Base-by-base conservation (phyloP, 345 rosid genomes). In the Gossypium raimondii region DNA sequence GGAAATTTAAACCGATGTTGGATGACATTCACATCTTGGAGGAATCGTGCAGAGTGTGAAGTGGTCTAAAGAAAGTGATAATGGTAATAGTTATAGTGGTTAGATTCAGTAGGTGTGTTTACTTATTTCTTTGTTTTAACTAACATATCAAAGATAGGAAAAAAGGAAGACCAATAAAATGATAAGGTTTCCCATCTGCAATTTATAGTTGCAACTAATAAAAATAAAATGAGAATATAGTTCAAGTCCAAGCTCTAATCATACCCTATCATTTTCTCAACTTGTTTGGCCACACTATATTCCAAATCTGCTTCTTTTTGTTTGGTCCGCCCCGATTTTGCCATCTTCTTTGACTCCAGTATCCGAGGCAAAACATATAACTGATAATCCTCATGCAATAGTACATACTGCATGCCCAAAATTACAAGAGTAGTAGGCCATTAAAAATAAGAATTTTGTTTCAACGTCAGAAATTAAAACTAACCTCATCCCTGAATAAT, bases 241-340 rank as follows among this genome's bases (percentile, higher is more conserved):
- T 27, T 50, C 45, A 68, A 12, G 9, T 52, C 61, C 60, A 17
- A 11, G 10, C 17, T 52, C 29, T 72, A 52, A 58, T 61, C 73
- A 71, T 85, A 91, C 97, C 96, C 88, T 83, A 95, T 87, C 99
- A 95, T 95, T 86, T 90, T 93, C 88, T 93, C 97, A 77, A 95
- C 99, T 84, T 95, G 98, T 81, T 95, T 95, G 63, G 99, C 99
- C 81, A 95, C 97, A 78, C 97, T 93, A 83, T 95, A 95, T 76
- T 93, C 98, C 75, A 93, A 78, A 81, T 93, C 98, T 64, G 97
- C 97, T 85, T 95, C 99, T 80, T 90, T 95, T 83, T 89, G 96
- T 81, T 91, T 95, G 51, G 94, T 82, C 58, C 99, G 93, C 9
- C 99, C 99, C 75, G 98, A 86, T 82, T 95, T 95, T 73, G 98